These are phyloP conservation scores for Melanomma pulvis-pyrius DNA, from an alignment of 495 filamentous ascomycete species.

Conservation along the genomic window DNA sequence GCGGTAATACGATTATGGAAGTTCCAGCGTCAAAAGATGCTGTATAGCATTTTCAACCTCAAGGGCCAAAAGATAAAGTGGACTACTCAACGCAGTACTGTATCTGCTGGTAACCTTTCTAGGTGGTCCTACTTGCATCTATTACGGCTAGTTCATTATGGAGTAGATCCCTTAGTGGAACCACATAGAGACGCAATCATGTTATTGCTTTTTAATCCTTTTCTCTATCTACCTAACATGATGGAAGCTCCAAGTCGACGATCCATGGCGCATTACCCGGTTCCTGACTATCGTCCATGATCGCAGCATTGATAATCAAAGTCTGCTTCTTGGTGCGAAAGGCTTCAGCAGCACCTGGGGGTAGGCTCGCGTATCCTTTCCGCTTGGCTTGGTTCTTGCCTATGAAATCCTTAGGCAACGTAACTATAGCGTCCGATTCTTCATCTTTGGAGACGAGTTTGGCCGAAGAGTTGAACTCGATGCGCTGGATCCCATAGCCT, in stretches of 20 bases:
- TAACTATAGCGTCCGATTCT: slow-evolving; percentile 1
- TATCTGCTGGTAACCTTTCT: too few relatives aligned
- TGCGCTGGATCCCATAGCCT: slow-evolving; percentile 38
- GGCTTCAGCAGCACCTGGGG: slow-evolving; percentile 44
- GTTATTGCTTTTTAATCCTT: background rate
- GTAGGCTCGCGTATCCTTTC: slow-evolving; percentile 42
- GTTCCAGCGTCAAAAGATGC: too few relatives aligned
- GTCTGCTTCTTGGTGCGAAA: slow-evolving; percentile 57
- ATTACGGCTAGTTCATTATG: too few relatives aligned
- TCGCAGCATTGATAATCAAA: slow-evolving; percentile 71
- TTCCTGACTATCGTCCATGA: slow-evolving; percentile 54
- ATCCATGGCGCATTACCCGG: slow-evolving; percentile 62
- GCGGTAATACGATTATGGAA: background rate
- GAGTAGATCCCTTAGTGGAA: too few relatives aligned
- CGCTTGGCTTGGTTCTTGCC: slow-evolving; percentile 45
- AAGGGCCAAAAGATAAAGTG: too few relatives aligned
- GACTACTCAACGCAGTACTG: too few relatives aligned
- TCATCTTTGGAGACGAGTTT: background rate
- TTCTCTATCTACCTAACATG: background rate
- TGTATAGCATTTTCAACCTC: too few relatives aligned
- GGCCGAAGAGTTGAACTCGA: slow-evolving; percentile 4
- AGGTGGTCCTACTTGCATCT: too few relatives aligned
- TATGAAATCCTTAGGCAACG: slow-evolving; percentile 17
- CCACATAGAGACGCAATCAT: background rate
- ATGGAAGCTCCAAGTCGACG: slow-evolving; percentile 62